Percentiles rank a stretch among this genome's conserved stretches.
phyloP scores from a whole-genome alignment of 352 stramenopile species.

The Phytophthora aleatoria region DNA sequence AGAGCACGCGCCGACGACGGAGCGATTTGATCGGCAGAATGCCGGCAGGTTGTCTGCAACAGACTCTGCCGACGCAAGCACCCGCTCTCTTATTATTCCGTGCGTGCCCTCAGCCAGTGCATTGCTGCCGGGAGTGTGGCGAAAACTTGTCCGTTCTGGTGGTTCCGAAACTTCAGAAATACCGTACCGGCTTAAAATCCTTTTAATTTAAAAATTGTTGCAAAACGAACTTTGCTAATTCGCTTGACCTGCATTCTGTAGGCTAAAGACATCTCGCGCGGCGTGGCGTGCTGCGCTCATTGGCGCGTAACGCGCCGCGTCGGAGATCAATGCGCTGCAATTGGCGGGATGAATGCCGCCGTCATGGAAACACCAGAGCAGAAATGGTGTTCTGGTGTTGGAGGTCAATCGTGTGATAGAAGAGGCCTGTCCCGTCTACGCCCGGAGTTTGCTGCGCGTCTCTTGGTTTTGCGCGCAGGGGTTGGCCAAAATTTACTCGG shows the following conservation, averaged over 20 bases:
- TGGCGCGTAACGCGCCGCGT: conserved; percentile 21
- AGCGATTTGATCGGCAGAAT: conserved; percentile 4
- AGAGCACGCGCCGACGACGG: not conserved
- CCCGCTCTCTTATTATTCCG: conserved; percentile 2
- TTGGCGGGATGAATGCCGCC: conserved; percentile 8
- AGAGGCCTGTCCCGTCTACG: not conserved
- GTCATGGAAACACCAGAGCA: conserved; percentile 1
- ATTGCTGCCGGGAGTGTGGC: not conserved
- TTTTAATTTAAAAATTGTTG: too few relatives aligned
- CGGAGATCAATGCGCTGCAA: conserved; percentile 7
- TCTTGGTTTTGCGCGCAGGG: not conserved
- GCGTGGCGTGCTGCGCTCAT: conserved; percentile 2
- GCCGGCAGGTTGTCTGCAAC: not conserved
- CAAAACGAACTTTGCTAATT: too few relatives aligned
- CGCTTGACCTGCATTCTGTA: too few relatives aligned
- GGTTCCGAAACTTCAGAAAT: conserved; percentile 4
- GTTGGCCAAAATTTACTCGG: conserved; percentile 16
- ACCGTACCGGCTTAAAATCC: too few relatives aligned
- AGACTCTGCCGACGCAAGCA: not conserved
- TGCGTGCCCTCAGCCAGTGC: conserved; percentile 20
- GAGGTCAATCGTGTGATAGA: not conserved
- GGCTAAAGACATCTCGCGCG: not conserved
- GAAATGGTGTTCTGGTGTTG: conserved; percentile 21
- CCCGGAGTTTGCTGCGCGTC: conserved; percentile 4
- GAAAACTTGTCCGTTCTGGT: not conserved